These are phyloP conservation scores for Zea mays DNA, from an alignment of 176 grass and related monocot genomes.

Conservation along the genomic window Zm-B73-REFERENCE-NAM-5.0 NC_050097.1:49503001-49503500, in stretches of 20 bases:
- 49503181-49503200: not conserved
- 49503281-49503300: slow-evolving; percentile 22
- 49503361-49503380: slow-evolving; percentile 31
- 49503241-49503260: not conserved
- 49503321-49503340: not conserved
- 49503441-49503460: slow-evolving; percentile 94
- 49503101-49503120: not conserved
- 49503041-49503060: not conserved
- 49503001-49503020: not conserved
- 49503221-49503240: slow-evolving; percentile 2
- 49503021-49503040: not conserved
- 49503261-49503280: not conserved
- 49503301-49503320: too few relatives aligned
- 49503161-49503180: slow-evolving; percentile 22
- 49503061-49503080: not conserved
- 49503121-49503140: not conserved
- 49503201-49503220: slow-evolving; percentile 21
- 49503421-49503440: slow-evolving; percentile 59
- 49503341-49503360: slow-evolving; percentile 51
- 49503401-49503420: slow-evolving; percentile 78
- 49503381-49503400: slow-evolving; percentile 61
- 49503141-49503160: not conserved
- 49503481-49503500: too few relatives aligned
- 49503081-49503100: not conserved
- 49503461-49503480: slow-evolving; percentile 41